Base-by-base conservation (phyloP, 2,329 filamentous ascomycete genomes). In the Parascedosporium putredinis region DNA sequence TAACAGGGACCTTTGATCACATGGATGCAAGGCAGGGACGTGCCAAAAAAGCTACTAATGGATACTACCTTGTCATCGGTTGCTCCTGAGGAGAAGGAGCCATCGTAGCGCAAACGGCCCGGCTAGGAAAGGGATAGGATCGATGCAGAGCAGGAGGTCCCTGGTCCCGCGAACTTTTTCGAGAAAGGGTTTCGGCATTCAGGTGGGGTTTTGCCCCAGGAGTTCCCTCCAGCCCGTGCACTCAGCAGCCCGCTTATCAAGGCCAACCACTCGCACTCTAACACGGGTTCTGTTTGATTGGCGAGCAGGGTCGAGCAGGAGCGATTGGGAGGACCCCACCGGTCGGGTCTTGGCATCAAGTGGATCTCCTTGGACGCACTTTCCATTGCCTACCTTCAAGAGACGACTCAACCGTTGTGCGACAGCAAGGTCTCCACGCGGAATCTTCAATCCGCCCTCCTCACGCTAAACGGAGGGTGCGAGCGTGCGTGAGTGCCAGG, bases 251-350 rank as follows among this genome's bases (percentile, higher is more conserved):
- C 6, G 27, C 27, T 31, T 31, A 31, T 31, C 27, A 31, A 12
- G 12, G 6, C 6, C 12, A 7, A 12, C 27, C 27, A 31, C n/a
- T n/a, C n/a, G 27, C 27, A 31, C 27, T 31, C 8, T 23, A 42
- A 42, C 38, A 42, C 38, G 23, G 38, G 38, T 16, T 42, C 38
- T 42, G 38, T 42, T 42, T 42, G 38, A 42, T 42, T 42, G 38
- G 38, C 38, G 38, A 20, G 20, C 38, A 42, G 27, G 27, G 7
- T 31, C 7, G 27, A 42, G 38, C 38, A 20, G 20, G 38, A 10
- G 23, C 38, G 23, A 20, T 20, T 42, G 38, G 38, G 20, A 7
- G n/a, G 12, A 20, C 38, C 20, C 38, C 38, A 22, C 38, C 23
- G 38, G 23, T n/a, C n/a, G 12, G 38, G 33, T n/a, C 33, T 36